A percentile compares a stretch with the other conserved stretches of the same genome.
Conservation (phyloP, 768 basidiomycete genomes). For the Pisolithus sp. region DNA sequence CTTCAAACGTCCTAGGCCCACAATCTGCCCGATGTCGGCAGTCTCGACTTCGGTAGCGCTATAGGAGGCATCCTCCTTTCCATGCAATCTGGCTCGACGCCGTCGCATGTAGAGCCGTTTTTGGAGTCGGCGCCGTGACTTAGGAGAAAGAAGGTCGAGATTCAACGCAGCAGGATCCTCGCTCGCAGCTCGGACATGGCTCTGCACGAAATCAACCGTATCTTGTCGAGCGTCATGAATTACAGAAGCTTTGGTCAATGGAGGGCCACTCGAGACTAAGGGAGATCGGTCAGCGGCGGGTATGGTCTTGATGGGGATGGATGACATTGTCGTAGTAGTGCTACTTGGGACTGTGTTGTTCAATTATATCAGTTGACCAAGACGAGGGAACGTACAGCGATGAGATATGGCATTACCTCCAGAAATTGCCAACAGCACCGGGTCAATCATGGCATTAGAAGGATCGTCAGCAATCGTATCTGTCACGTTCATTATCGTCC, state of each 20-base stretch:
- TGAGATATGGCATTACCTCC: neutral
- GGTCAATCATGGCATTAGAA: constrained; percentile 24
- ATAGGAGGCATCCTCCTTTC: constrained; percentile 14
- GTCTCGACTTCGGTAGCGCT: neutral
- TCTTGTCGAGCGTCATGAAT: neutral
- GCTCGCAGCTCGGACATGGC: neutral
- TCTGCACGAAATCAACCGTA: neutral
- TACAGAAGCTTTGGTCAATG: neutral
- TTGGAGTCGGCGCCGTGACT: constrained; percentile 45
- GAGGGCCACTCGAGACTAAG: neutral
- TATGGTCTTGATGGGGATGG: neutral
- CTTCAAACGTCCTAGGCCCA: constrained; percentile 26
- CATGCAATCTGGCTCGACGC: constrained; percentile 49
- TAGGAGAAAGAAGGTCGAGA: constrained; percentile 33
- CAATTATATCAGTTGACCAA: neutral
- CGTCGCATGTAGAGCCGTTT: constrained; percentile 72
- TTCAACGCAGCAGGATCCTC: neutral
- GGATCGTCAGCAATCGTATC: constrained; percentile 4
- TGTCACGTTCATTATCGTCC: neutral
- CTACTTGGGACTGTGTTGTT: neutral
- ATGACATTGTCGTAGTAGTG: neutral
- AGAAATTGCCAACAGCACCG: constrained; percentile 23
- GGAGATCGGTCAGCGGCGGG: neutral
- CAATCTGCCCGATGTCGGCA: neutral
- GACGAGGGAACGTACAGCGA: neutral